Evolutionary conservation across 176 grass and related monocot species (phyloP), one percentile per base, ranked within the genome.

Genomic region (Carex littledalei): DNA sequence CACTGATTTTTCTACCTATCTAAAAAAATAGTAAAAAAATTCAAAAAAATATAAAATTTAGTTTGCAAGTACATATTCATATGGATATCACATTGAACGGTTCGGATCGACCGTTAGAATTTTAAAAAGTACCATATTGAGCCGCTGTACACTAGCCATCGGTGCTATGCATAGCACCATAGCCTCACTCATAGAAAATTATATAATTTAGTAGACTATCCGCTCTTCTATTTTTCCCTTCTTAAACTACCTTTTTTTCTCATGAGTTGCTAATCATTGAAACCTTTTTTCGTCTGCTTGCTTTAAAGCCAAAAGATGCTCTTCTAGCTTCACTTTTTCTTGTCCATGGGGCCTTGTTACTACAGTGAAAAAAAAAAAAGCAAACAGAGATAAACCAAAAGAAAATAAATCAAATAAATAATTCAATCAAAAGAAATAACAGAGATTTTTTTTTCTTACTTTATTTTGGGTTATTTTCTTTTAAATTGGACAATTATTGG

Each of bases 301-400:
- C 81, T 83, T 83, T 68, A 83, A 78, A 78, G 49, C 50, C 74
- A 56, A 83, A 83, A 83, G 81, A 66, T 83, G 60, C 81, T 83
- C 62, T 34, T 66, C 47, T 31, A 67, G 81, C 39, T 82, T 9
- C 56, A 78, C 22, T 4, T 78, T 77, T 78, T 56, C 49, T 24
- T 50, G 45, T 26, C 71, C 63, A 5, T 14, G 29, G 26, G 45
- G 45, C 45, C 11, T 53, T 39, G 5, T 6, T 75, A 49, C 10
- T 9, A 10, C 0, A 1, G 66, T 6, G 41, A 2, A 14, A 12
- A 55, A 31, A 31, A 77, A 54, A 14, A 29, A 29, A 2, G 8
- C 21, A 77, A 55, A 16, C 21, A 77, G 26, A 50, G 4, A 76
- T 5, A 14, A 14, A 76, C 3, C 12, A 50, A 75, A 50, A 24